Evolutionary conservation across 108 stramenopile genomes (phyloP).

Genomic region (Fragilaria radians): DNA sequence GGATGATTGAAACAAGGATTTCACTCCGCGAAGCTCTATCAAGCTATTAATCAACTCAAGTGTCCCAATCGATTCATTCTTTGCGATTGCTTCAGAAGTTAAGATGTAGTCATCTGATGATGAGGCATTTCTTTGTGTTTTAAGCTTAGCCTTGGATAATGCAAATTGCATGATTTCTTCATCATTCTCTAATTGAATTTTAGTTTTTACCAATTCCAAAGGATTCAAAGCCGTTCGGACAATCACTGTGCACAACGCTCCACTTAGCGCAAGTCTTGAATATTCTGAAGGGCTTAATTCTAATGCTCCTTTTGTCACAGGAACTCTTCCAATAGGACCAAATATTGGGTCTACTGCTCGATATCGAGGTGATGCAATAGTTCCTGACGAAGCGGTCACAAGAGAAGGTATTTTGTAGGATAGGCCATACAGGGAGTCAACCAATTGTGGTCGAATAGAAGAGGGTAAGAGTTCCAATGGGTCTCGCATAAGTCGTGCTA

Average conservation of each 20-base stretch:
- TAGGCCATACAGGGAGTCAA: constrained; percentile 10
- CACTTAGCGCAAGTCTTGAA: constrained; percentile 59
- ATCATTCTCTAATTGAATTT: constrained; percentile 74
- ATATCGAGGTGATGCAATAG: constrained; percentile 34
- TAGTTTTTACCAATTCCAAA: constrained; percentile 85
- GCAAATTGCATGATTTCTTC: constrained; percentile 57
- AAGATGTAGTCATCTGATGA: constrained; percentile 1
- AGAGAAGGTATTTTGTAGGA: constrained; percentile 49
- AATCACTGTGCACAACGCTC: constrained; percentile 79
- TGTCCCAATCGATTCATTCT: constrained; percentile 34
- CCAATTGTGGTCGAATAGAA: constrained; percentile 37
- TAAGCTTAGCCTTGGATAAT: not conserved
- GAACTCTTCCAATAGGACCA: constrained; percentile 68
- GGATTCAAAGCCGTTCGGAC: constrained; percentile 80
- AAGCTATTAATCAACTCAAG: constrained; percentile 50
- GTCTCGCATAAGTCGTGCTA: constrained; percentile 39
- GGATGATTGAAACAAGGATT: constrained; percentile 74
- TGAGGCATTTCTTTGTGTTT: not conserved
- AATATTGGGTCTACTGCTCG: constrained; percentile 78
- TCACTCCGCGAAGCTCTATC: constrained; percentile 53
- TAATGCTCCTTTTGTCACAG: constrained; percentile 62
- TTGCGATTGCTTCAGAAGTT: constrained; percentile 4
- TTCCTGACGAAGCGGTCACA: constrained; percentile 22
- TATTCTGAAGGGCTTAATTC: constrained; percentile 66
- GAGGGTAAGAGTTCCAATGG: constrained; percentile 59